phyloP scores from a whole-genome alignment of 441 rosid species.

The Brassica balearica region DNA sequence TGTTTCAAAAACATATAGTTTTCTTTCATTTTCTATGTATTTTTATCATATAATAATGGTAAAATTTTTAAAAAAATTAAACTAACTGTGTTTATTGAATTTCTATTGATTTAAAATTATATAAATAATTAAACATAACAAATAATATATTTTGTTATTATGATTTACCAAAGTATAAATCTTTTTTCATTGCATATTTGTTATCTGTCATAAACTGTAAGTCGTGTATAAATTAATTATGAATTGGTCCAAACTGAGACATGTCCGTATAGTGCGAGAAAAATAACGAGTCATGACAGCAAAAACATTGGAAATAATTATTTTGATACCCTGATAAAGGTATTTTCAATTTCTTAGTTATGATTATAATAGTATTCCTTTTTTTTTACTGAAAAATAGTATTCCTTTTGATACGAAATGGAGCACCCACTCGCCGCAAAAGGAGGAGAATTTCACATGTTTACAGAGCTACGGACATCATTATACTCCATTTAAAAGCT shows the following conservation, averaged over 20 bases:
- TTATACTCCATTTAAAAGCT: slow-evolving; percentile 64
- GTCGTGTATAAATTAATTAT: not conserved
- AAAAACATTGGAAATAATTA: slow-evolving; percentile 13
- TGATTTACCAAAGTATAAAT: too few species aligned
- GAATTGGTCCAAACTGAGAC: slow-evolving; percentile 26
- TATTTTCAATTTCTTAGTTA: not conserved
- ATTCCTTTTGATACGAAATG: slow-evolving; percentile 45
- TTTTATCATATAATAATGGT: too few species aligned
- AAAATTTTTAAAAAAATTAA: too few species aligned
- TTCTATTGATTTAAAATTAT: too few species aligned
- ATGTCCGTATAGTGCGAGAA: slow-evolving; percentile 40
- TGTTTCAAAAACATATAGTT: too few species aligned
- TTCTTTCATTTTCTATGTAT: too few species aligned
- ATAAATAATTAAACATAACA: too few species aligned
- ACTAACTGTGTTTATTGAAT: too few species aligned
- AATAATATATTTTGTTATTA: too few species aligned
- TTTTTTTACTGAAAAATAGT: not conserved
- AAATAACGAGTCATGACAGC: slow-evolving; percentile 21
- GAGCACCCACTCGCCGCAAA: slow-evolving; percentile 73
- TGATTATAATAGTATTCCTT: slow-evolving; percentile 5
- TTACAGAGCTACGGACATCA: slow-evolving; percentile 56
- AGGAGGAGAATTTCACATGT: slow-evolving; percentile 78
- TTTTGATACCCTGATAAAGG: not conserved
- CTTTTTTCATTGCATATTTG: too few species aligned
- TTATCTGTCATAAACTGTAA: not conserved